Percentiles rank a stretch among this genome's conserved stretches.
Evolutionary conservation across 192 early-diverging fungal genomes (phyloP).

Genomic region (Coemansia sp.): DNA sequence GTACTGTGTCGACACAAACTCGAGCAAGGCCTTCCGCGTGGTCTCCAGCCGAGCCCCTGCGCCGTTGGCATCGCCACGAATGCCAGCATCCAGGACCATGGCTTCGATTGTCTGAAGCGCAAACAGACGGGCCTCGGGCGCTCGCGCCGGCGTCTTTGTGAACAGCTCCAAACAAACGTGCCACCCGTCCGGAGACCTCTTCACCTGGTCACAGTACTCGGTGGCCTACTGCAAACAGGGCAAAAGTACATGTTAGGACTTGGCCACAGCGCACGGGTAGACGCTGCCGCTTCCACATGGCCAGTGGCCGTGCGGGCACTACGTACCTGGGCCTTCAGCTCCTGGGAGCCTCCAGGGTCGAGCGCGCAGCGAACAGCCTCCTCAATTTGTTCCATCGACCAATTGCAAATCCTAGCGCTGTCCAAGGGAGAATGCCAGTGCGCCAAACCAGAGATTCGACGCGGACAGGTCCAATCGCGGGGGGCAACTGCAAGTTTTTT

Average conservation of each 20-base stretch:
- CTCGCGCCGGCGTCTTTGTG: slow-evolving; percentile 64
- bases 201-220: slow-evolving; percentile 76
- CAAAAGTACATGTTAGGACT: not conserved
- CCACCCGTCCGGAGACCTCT: slow-evolving; percentile 75
- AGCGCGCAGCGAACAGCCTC: slow-evolving; percentile 74
- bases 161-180: slow-evolving; percentile 76
- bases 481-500: no score
- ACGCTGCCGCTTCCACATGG: no score
- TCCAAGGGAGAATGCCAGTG: no score
- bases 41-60: slow-evolving; percentile 33
- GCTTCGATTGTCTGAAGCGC: slow-evolving; percentile 75
- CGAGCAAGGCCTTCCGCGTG: slow-evolving; percentile 16
- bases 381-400: slow-evolving; percentile 67
- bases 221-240: slow-evolving; percentile 56
- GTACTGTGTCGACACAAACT: slow-evolving; percentile 40
- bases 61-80: slow-evolving; percentile 22
- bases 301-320: not conserved
- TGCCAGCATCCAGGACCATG: slow-evolving; percentile 23
- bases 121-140: slow-evolving; percentile 77
- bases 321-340: slow-evolving; percentile 68
- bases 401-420: not conserved
- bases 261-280: no score
- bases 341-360: slow-evolving; percentile 61
- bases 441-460: no score
- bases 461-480: no score